Evolutionary conservation across 139 green algal species (phyloP).

Genomic region (Volvox reticuliferus): DNA sequence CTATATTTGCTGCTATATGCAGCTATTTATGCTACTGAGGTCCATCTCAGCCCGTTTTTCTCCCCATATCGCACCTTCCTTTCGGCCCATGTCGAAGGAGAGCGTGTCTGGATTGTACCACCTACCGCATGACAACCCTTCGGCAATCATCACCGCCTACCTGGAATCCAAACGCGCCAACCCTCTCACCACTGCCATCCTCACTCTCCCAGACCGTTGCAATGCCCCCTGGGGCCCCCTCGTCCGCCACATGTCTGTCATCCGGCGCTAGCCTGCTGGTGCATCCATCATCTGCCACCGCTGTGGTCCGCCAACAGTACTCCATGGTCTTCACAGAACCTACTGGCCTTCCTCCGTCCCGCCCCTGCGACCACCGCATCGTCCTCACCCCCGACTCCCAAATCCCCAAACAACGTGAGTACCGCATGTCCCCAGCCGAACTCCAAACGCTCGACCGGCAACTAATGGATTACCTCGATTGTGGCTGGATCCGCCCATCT

Average conservation of each 20-base stretch:
- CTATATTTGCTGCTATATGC: too few relatives aligned
- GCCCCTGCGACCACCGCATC: too few relatives aligned
- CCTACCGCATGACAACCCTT: too few relatives aligned
- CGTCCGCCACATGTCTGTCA: not conserved
- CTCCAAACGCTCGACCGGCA: slow-evolving; percentile 40
- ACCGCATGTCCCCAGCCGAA: slow-evolving; percentile 43
- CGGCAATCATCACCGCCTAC: not conserved
- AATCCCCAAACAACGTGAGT: slow-evolving; percentile 32
- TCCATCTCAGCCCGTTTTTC: not conserved
- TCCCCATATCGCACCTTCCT: not conserved
- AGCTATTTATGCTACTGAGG: not conserved
- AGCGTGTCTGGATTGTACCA: not conserved
- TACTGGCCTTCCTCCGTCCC: too few relatives aligned
- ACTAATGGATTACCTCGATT: slow-evolving; percentile 42
- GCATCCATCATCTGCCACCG: not conserved
- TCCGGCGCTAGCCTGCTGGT: not conserved
- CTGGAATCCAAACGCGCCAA: not conserved
- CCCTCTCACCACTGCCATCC: not conserved
- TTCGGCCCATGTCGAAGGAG: not conserved
- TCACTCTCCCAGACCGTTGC: not conserved
- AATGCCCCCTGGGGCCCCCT: not conserved
- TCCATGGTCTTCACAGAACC: too few relatives aligned
- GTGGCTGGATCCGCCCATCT: slow-evolving; percentile 43
- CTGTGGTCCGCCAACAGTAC: too few relatives aligned
- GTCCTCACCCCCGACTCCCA: not conserved